These are phyloP conservation scores for Cyclotella distinguenda DNA, from an alignment of 108 stramenopile genomes.

Conservation along the genomic window DNA sequence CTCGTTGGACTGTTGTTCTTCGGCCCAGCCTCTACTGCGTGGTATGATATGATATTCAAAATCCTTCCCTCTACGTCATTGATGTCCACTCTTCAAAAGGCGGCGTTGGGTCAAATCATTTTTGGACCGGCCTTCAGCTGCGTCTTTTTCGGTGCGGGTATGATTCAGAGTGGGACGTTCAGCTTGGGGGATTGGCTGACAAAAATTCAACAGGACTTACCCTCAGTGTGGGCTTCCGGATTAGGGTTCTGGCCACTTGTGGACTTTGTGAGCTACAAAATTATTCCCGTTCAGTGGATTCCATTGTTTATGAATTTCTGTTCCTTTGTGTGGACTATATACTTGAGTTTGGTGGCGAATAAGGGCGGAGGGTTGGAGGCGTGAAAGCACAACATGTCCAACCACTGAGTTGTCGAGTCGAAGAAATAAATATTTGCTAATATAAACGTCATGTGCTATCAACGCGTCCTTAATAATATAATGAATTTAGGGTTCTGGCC, in stretches of 20 bases:
- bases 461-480: too few relatives aligned
- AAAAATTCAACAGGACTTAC: slow-evolving; percentile 74
- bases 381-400: not conserved
- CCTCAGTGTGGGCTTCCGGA: slow-evolving; percentile 76
- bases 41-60: slow-evolving; percentile 75
- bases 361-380: slow-evolving; percentile 13
- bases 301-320: slow-evolving; percentile 81
- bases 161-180: slow-evolving; percentile 65
- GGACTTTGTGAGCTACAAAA: slow-evolving; percentile 73
- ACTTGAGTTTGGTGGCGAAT: slow-evolving; percentile 77
- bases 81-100: slow-evolving; percentile 72
- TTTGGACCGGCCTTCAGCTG: slow-evolving; percentile 88
- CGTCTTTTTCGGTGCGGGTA: slow-evolving; percentile 75
- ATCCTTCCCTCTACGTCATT: slow-evolving; percentile 62
- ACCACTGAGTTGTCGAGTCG: too few relatives aligned
- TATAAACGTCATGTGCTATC: too few relatives aligned
- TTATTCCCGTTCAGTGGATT: slow-evolving; percentile 72
- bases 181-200: slow-evolving; percentile 53
- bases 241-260: slow-evolving; percentile 89
- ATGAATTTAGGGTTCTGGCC: slow-evolving; percentile 90
- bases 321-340: slow-evolving; percentile 87
- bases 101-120: slow-evolving; percentile 77
- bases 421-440: too few relatives aligned
- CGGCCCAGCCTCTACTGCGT: slow-evolving; percentile 84
- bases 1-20: slow-evolving; percentile 80